Base-by-base conservation (phyloP, 257 asterid genomes). In the Nicotiana sylvestris region DNA sequence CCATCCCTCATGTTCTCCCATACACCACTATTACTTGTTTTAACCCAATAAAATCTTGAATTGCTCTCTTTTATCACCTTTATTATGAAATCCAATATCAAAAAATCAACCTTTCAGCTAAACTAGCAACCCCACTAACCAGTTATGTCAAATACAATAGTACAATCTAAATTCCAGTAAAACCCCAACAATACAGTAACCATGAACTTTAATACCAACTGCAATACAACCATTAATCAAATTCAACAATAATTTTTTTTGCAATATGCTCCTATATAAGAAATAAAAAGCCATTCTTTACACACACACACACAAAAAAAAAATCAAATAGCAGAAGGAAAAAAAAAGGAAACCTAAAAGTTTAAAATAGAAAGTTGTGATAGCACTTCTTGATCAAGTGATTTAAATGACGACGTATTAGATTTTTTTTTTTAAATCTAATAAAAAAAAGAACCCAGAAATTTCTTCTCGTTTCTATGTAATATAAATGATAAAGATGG, bases 1-100 rank as follows among this genome's bases (percentile, higher is more conserved):
- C 97, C 97, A 89, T 89, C 85, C 94, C 87, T 89, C 98, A 88
- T 87, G 88, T 82, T 92, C 98, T 83, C 98, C 99, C 99, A 96
- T 96, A 85, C 87, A 87, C 91, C 72, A 86, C 82, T 17, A 83
- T 83, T 64, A 61, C 57, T 30, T 65, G 67, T 65, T 49, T 61
- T 46, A 80, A 53, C 78, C 9, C 78, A 72, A 35, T 72, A 25
- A 46, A n/a, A 21, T n/a, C 78, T 72, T 5, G 4, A 72, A 12
- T 2, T 37, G 2, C n/a, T 29, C 43, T 30, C 70, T 65, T 13
- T 13, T 65, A 37, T 72, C 21, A 12, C 37, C 37, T 2, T 39
- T 49, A 2, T 6, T 43, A 46, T 4, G 9, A 72, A 72, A 39
- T 10, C 61, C 61, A 74, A 49, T 49, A 74, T 74, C 43, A 21